Percentiles rank a stretch among this genome's conserved stretches.
Evolutionary conservation across 768 basidiomycete species (phyloP).

Genomic region (Termitomyces sp.): DNA sequence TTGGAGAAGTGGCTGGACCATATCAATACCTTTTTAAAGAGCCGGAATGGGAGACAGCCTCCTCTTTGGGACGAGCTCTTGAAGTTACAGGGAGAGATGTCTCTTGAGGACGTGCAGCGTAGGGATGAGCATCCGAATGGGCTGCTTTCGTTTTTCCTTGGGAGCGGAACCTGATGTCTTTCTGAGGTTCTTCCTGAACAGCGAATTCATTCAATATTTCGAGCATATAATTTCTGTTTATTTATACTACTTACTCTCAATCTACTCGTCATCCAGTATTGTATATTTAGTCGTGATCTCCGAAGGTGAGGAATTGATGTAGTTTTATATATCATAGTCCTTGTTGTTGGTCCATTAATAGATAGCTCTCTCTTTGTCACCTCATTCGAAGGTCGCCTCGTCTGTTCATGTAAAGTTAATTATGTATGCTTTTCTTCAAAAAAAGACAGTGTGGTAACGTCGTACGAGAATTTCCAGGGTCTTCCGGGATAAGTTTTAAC

Average conservation of each 20-base stretch:
- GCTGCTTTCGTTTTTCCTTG: constrained; percentile 19
- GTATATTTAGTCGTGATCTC: neutral
- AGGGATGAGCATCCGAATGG: constrained; percentile 16
- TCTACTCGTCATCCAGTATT: neutral
- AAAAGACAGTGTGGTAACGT: too few relatives aligned
- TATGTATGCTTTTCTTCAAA: too few relatives aligned
- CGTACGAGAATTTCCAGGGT: too few relatives aligned
- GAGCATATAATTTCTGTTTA: neutral
- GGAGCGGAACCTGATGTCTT: neutral
- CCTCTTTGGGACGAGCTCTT: constrained; percentile 45
- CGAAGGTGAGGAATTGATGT: neutral
- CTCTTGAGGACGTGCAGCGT: constrained; percentile 10
- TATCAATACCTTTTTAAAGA: constrained; percentile 40
- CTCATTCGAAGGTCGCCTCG: too few relatives aligned
- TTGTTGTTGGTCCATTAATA: too few relatives aligned
- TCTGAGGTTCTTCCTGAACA: neutral
- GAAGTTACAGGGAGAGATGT: constrained; percentile 28
- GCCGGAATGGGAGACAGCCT: constrained; percentile 33
- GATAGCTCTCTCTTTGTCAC: too few relatives aligned
- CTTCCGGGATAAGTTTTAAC: too few relatives aligned
- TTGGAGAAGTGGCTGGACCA: constrained; percentile 48
- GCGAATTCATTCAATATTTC: neutral
- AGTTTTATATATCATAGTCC: too few relatives aligned
- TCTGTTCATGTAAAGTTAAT: too few relatives aligned
- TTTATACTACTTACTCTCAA: too few relatives aligned